Percentiles rank a stretch among this genome's conserved stretches.
phyloP scores from a whole-genome alignment of 2,329 filamentous ascomycete genomes.

The Ilyonectria robusta region DNA sequence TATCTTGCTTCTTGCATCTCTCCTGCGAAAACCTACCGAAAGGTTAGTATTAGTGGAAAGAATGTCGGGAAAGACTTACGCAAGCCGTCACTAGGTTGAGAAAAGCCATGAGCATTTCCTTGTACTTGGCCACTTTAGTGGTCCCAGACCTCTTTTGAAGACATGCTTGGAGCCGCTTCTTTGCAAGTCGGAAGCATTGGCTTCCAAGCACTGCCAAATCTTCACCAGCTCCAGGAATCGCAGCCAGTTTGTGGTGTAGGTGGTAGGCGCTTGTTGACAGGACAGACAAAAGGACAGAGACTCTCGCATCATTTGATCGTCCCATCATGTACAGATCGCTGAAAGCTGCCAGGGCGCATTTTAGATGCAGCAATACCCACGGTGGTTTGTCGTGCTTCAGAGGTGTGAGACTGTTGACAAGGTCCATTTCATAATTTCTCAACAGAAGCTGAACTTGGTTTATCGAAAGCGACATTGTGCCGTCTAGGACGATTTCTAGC shows the following conservation, averaged over 20 bases:
- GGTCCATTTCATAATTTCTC: background rate
- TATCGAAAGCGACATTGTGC: background rate
- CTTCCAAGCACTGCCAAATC: background rate
- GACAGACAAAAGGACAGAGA: conserved; percentile 1
- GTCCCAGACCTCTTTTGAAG: background rate
- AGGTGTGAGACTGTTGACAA: background rate
- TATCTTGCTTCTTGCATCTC: conserved; percentile 4
- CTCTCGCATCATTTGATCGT: background rate
- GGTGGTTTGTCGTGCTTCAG: conserved; percentile 1
- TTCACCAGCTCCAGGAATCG: background rate
- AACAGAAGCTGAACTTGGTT: conserved; percentile 5
- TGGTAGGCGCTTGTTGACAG: background rate
- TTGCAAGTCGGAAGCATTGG: conserved; percentile 1
- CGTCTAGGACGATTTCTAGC: background rate
- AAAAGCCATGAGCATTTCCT: conserved; percentile 5
- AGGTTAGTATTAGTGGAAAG: background rate
- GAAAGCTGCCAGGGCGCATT: background rate
- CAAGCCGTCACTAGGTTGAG: background rate
- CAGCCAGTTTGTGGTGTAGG: background rate
- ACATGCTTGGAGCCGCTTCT: background rate
- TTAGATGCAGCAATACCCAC: background rate
- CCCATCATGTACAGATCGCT: conserved; percentile 10
- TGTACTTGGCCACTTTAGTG: background rate
- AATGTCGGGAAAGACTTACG: background rate
- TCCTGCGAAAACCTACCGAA: background rate